Conservation (phyloP, 1,284 basidiomycete species). For the Tilletia indica region DNA sequence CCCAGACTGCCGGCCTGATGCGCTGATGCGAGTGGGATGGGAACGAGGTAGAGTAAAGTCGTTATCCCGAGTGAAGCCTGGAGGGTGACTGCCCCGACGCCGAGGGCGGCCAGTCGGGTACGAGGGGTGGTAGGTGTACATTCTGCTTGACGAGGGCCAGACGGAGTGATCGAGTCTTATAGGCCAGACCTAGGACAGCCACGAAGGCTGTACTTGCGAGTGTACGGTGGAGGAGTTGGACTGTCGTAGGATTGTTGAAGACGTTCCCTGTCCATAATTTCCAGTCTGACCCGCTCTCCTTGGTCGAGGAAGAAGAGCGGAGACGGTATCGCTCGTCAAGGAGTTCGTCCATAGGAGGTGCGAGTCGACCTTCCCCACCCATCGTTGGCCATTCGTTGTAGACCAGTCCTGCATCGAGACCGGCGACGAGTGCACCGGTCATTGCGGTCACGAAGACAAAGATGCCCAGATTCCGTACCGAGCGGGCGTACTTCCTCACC, state of each 20-base stretch:
- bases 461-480: slow-evolving; percentile 26
- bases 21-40: slow-evolving; percentile 82
- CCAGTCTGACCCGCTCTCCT: slow-evolving; percentile 5
- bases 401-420: slow-evolving; percentile 88
- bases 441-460: slow-evolving; percentile 68
- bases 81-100: slow-evolving; percentile 77
- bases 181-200: slow-evolving; percentile 28
- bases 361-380: slow-evolving; percentile 71
- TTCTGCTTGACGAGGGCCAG: slow-evolving; percentile 65
- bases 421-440: slow-evolving; percentile 94
- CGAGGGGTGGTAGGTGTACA: slow-evolving; percentile 65
- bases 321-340: slow-evolving; percentile 63
- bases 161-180: slow-evolving; percentile 65
- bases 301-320: slow-evolving; percentile 63
- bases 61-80: slow-evolving; percentile 88
- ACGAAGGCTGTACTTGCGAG: slow-evolving; percentile 63
- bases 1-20: slow-evolving; percentile 94
- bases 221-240: slow-evolving; percentile 92
- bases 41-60: slow-evolving; percentile 90
- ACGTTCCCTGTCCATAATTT: slow-evolving; percentile 5
- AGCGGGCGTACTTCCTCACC: slow-evolving; percentile 34
- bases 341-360: slow-evolving; percentile 80
- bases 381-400: slow-evolving; percentile 99
- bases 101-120: slow-evolving; percentile 67
- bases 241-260: slow-evolving; percentile 90